A percentile compares a stretch with the other conserved stretches of the same genome.
Conservation (phyloP, 2,329 filamentous ascomycete genomes). For the Scleromitrula shiraiana region DNA sequence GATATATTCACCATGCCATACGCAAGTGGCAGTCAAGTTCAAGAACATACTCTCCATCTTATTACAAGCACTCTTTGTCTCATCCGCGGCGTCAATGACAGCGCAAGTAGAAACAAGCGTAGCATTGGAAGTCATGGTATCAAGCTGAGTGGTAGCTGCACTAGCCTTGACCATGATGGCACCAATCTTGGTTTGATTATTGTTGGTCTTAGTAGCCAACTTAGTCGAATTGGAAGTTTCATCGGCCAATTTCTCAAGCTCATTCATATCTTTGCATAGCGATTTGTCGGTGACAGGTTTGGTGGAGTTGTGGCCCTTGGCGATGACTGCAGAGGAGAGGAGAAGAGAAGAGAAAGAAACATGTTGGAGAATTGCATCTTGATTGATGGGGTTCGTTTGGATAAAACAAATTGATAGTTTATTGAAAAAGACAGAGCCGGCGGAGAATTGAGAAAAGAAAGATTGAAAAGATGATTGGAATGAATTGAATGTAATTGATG, state of each 20-base stretch:
- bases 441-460: background rate
- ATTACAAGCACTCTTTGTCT: slow-evolving; percentile 10
- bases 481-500: slow-evolving; percentile 2
- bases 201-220: slow-evolving; percentile 29
- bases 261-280: slow-evolving; percentile 30
- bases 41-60: background rate
- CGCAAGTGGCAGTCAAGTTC: too few species aligned
- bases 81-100: slow-evolving; percentile 25
- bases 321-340: slow-evolving; percentile 20
- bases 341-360: slow-evolving; percentile 23
- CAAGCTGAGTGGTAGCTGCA: slow-evolving; percentile 25
- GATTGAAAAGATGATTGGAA: background rate
- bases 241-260: slow-evolving; percentile 26
- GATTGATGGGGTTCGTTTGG: slow-evolving; percentile 9
- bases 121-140: slow-evolving; percentile 30
- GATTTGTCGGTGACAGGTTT: slow-evolving; percentile 26
- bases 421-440: background rate
- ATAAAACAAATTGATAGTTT: background rate
- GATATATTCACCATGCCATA: too few species aligned
- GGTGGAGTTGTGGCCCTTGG: slow-evolving; percentile 26
- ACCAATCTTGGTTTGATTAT: slow-evolving; percentile 33
- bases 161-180: slow-evolving; percentile 33
- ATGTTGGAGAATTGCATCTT: slow-evolving; percentile 19
- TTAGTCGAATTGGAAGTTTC: slow-evolving; percentile 32
- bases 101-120: slow-evolving; percentile 32